Evolutionary conservation across 495 filamentous ascomycete genomes (phyloP).

Genomic region (Bacidia gigantensis): DNA sequence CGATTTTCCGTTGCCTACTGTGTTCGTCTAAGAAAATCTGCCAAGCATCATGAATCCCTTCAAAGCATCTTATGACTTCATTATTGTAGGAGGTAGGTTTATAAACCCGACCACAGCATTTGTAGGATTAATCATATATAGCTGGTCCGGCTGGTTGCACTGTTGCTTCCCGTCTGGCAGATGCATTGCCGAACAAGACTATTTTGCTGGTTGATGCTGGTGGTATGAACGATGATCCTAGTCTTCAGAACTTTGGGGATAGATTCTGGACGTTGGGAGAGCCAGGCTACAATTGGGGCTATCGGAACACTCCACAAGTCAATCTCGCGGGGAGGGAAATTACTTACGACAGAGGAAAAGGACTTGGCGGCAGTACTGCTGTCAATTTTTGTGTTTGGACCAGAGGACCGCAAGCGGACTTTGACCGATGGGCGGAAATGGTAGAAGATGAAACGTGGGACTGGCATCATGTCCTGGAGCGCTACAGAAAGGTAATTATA

Average conservation of each 20-base stretch:
- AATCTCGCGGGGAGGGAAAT: slow-evolving; percentile 36
- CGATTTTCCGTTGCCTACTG: too few relatives aligned
- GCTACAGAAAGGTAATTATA: slow-evolving; percentile 28
- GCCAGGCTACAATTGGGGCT: slow-evolving; percentile 41
- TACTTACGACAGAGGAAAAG: slow-evolving; percentile 44
- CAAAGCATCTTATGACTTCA: slow-evolving; percentile 34
- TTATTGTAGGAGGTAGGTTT: slow-evolving; percentile 39
- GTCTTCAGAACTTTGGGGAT: slow-evolving; percentile 36
- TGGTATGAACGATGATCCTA: slow-evolving; percentile 31
- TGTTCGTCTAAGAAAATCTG: too few relatives aligned
- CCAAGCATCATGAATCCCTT: background rate
- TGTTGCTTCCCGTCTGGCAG: slow-evolving; percentile 34
- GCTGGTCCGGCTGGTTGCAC: slow-evolving; percentile 43
- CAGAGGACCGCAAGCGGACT: slow-evolving; percentile 45
- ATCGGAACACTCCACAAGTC: slow-evolving; percentile 43
- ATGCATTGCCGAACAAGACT: slow-evolving; percentile 27
- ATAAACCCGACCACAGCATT: background rate
- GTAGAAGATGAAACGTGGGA: slow-evolving; percentile 32
- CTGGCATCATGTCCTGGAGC: slow-evolving; percentile 35
- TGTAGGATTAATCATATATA: slow-evolving; percentile 16
- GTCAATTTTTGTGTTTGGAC: slow-evolving; percentile 52
- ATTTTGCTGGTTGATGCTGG: slow-evolving; percentile 50
- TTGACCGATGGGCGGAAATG: slow-evolving; percentile 37
- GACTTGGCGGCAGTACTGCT: slow-evolving; percentile 45
- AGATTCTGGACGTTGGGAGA: slow-evolving; percentile 37